phyloP scores from a whole-genome alignment of 441 rosid species.

The Manihot esculenta region DNA sequence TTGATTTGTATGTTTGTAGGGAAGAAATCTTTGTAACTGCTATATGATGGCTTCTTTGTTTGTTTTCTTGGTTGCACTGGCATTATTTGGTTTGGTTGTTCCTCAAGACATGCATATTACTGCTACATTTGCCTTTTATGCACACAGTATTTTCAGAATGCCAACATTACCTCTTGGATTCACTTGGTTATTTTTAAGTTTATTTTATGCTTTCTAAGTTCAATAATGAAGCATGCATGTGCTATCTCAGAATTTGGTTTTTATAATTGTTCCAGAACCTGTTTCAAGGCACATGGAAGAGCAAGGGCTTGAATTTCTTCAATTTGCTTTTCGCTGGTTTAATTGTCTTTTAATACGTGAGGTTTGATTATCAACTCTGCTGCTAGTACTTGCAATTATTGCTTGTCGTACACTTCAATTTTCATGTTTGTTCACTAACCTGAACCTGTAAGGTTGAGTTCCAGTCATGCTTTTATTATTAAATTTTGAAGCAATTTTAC shows the following conservation, averaged over 20 bases:
- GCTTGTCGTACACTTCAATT: slow-evolving; percentile 5
- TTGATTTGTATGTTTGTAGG: neutral
- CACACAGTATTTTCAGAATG: neutral
- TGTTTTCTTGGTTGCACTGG: neutral
- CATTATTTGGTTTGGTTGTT: slow-evolving; percentile 1
- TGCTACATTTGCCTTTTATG: slow-evolving; percentile 11
- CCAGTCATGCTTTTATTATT: neutral
- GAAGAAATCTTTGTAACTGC: neutral
- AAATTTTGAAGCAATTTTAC: slow-evolving; percentile 15
- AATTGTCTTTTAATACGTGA: slow-evolving; percentile 96
- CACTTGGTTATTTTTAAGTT: neutral
- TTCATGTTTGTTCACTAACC: slow-evolving; percentile 6
- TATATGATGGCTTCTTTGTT: neutral
- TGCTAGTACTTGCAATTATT: neutral
- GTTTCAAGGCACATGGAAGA: slow-evolving; percentile 95
- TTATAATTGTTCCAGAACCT: slow-evolving; percentile 65
- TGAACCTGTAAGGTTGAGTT: neutral
- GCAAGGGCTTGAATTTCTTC: slow-evolving; percentile 98
- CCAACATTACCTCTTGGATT: neutral
- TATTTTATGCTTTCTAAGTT: slow-evolving; percentile 2
- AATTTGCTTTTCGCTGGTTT: slow-evolving; percentile 98
- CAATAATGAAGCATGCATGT: slow-evolving; percentile 4
- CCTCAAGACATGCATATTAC: neutral
- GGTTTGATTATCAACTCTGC: slow-evolving; percentile 43
- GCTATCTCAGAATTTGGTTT: neutral